phyloP scores from a whole-genome alignment of 768 basidiomycete genomes.

The Tremella fuciformis region DNA sequence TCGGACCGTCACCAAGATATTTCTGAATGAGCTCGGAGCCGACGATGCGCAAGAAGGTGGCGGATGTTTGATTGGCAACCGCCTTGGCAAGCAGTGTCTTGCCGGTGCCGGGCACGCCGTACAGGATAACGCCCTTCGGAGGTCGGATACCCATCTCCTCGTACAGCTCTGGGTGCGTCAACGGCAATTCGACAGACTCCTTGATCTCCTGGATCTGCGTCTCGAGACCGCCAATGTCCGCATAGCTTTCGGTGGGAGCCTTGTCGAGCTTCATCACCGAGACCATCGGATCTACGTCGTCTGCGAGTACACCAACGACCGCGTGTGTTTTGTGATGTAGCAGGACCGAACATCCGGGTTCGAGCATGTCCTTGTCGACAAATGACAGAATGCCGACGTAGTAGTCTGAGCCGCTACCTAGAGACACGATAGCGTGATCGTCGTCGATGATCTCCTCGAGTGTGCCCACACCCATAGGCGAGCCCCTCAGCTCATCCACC shows the following conservation, averaged over 20 bases:
- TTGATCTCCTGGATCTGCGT: conserved; percentile 99
- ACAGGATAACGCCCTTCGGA: conserved; percentile 99
- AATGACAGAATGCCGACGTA: conserved; percentile 97
- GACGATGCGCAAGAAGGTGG: conserved; percentile 94
- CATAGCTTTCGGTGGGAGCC: conserved; percentile 97
- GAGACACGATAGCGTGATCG: conserved; percentile 82
- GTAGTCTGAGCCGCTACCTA: conserved; percentile 88
- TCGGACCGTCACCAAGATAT: conserved; percentile 97
- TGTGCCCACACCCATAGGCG: conserved; percentile 96
- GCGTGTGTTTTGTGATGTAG: conserved; percentile 94
- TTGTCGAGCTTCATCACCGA: conserved; percentile 99
- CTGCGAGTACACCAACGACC: conserved; percentile 90
- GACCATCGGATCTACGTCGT: conserved; percentile 92
- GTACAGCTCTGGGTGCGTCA: conserved; percentile 96
- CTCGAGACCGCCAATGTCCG: conserved; percentile 96
- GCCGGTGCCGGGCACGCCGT: conserved; percentile 96
- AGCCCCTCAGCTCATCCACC: conserved; percentile 90
- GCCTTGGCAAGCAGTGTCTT: conserved; percentile 97
- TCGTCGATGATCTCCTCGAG: conserved; percentile 76
- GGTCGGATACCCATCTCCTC: conserved; percentile 99
- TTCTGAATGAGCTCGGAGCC: conserved; percentile 99
- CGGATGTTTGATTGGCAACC: conserved; percentile 96
- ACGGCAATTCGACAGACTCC: conserved; percentile 96
- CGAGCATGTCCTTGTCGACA: conserved; percentile 95
- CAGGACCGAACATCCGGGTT: conserved; percentile 91